Percentiles rank a stretch among this genome's conserved stretches.
Conservation (phyloP, 2,329 filamentous ascomycete species). For the Nemania sp. region DNA sequence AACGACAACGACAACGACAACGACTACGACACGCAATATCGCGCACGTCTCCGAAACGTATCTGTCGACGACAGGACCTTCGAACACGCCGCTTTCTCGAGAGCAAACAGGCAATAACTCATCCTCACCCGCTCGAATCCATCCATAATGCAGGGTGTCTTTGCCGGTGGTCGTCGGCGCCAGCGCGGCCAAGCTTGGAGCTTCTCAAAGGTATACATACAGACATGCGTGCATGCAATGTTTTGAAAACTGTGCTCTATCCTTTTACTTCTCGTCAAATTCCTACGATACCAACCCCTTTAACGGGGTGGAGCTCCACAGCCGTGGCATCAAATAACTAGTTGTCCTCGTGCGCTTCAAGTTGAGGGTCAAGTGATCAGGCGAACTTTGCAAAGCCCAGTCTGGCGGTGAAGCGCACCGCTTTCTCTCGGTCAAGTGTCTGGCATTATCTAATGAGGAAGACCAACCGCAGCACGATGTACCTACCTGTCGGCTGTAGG, state of each 20-base stretch:
- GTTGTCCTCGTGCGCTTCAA: constrained; percentile 5
- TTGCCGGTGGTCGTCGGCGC: constrained; percentile 31
- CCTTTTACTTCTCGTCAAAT: background rate
- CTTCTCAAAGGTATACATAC: constrained; percentile 35
- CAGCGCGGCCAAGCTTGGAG: constrained; percentile 33
- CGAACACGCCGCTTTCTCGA: constrained; percentile 16
- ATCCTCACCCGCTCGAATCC: constrained; percentile 1
- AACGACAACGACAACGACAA: no score
- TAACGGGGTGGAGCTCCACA: background rate
- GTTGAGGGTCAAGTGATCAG: constrained; percentile 23
- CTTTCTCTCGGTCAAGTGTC: constrained; percentile 15
- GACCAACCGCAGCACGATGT: background rate
- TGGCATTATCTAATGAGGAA: background rate
- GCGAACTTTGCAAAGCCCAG: constrained; percentile 12
- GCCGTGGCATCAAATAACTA: constrained; percentile 13
- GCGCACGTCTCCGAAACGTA: constrained; percentile 6
- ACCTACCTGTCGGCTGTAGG: no score
- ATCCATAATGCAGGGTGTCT: constrained; percentile 33
- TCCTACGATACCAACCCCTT: background rate
- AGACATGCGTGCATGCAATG: no score
- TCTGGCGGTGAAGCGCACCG: constrained; percentile 22
- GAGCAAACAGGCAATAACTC: background rate
- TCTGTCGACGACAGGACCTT: background rate
- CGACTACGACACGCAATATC: constrained; percentile 12
- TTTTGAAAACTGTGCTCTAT: no score